Evolutionary conservation across 306 rosid species (phyloP).

Genomic region (Cicer arietinum): DNA sequence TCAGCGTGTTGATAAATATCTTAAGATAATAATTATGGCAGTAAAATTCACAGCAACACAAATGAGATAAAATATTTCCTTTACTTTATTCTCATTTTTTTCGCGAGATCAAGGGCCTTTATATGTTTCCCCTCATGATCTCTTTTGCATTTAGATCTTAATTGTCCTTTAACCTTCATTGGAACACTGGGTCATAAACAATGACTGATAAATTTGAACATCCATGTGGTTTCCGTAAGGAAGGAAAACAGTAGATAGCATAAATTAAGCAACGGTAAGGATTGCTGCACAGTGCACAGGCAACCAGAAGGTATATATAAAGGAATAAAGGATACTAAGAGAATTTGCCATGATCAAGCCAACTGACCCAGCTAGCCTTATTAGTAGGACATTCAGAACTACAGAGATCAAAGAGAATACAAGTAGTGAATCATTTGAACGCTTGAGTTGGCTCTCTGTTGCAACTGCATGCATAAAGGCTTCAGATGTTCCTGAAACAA

Average conservation of each 20-base stretch:
- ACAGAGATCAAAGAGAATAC: conserved; percentile 77
- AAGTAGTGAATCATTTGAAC: conserved; percentile 77
- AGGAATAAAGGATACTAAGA: conserved; percentile 77
- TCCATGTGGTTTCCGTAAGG: conserved; percentile 6
- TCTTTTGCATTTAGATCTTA: neutral
- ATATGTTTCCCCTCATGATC: neutral
- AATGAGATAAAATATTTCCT: conserved; percentile 8
- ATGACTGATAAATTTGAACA: conserved; percentile 2
- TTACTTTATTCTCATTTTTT: neutral
- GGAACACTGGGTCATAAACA: conserved; percentile 3
- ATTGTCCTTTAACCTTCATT: conserved; percentile 35
- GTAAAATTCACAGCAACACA: conserved; percentile 13
- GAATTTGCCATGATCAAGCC: conserved; percentile 94
- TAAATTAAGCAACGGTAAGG: conserved; percentile 29
- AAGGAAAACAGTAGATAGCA: conserved; percentile 14
- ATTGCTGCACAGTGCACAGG: neutral
- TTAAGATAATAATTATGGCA: neutral
- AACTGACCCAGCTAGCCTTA: conserved; percentile 76
- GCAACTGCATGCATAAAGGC: conserved; percentile 96
- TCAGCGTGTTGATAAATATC: conserved; percentile 17
- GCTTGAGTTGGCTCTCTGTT: conserved; percentile 77
- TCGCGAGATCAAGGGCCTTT: conserved; percentile 15
- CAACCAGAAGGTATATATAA: neutral
- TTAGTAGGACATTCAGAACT: conserved; percentile 71
- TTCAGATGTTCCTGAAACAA: conserved; percentile 88